Evolutionary conservation across 2,329 filamentous ascomycete species (phyloP).

Genomic region (Leptoxyphium fumago): DNA sequence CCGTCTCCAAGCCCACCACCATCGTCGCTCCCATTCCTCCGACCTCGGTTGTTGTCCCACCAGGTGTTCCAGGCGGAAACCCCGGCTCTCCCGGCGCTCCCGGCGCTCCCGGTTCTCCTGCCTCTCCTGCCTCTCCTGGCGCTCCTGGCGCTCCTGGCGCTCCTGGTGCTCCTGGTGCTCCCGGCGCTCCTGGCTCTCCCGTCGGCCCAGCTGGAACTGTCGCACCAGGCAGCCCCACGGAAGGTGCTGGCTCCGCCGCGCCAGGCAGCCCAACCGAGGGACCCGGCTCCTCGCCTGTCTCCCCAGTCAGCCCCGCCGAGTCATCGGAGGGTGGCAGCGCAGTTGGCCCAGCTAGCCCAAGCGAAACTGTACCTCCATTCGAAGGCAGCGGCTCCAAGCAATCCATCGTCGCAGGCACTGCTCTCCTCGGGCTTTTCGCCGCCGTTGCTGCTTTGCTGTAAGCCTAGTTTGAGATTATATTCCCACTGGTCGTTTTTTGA

Average conservation of each 20-base stretch:
- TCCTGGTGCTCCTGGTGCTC: background rate
- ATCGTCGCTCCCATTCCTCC: slow-evolving; percentile 4
- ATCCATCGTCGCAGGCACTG: background rate
- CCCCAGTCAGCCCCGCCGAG: too few species aligned
- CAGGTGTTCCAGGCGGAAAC: background rate
- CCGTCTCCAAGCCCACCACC: slow-evolving; percentile 36
- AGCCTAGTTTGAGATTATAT: background rate
- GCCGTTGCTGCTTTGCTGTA: background rate
- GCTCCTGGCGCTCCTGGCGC: background rate
- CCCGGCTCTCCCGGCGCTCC: background rate
- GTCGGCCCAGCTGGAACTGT: too few species aligned
- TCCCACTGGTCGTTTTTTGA: too few species aligned
- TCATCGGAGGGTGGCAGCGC: too few species aligned
- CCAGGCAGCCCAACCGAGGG: too few species aligned
- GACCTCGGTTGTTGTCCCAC: background rate
- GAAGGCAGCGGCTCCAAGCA: background rate
- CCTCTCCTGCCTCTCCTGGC: background rate
- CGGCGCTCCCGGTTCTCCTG: background rate
- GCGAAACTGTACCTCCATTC: background rate
- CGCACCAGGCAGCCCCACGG: too few species aligned
- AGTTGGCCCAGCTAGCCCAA: too few species aligned
- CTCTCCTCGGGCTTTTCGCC: background rate
- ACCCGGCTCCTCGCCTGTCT: too few species aligned
- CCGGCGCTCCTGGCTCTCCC: too few species aligned
- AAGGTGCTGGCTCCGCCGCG: too few species aligned